These are phyloP conservation scores for Vitis labrusca DNA, from an alignment of 164 flowering plant genomes.

Conservation along the genomic window DNA sequence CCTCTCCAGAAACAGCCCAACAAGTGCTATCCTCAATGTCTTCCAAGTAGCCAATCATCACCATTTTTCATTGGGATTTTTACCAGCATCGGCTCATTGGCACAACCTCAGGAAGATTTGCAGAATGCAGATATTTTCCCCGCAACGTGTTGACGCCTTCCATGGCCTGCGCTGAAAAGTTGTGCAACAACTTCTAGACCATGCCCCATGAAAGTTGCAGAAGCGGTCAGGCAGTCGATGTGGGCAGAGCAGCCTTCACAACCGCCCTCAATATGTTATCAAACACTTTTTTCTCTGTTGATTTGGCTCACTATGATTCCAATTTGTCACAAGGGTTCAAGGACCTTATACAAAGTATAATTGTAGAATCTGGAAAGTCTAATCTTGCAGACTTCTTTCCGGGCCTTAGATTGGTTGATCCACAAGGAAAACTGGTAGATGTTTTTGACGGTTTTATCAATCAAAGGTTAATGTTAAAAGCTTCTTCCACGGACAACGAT, in stretches of 20 bases:
- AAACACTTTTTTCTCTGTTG: slow-evolving; percentile 32
- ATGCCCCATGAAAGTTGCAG: slow-evolving; percentile 8
- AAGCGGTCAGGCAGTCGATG: slow-evolving; percentile 12
- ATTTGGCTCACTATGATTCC: slow-evolving; percentile 18
- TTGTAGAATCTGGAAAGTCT: slow-evolving; percentile 21
- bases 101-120: slow-evolving; percentile 14
- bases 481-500: slow-evolving; percentile 7
- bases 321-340: slow-evolving; percentile 20
- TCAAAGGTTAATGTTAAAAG: slow-evolving; percentile 5
- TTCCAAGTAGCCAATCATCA: slow-evolving; percentile 17
- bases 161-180: slow-evolving; percentile 19
- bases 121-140: slow-evolving; percentile 21
- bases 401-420: slow-evolving; percentile 19
- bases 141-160: slow-evolving; percentile 19
- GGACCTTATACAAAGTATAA: slow-evolving; percentile 17
- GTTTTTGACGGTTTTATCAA: slow-evolving; percentile 20
- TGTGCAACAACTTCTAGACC: slow-evolving; percentile 25
- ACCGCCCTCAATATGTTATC: slow-evolving; percentile 28
- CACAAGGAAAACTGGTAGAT: slow-evolving; percentile 21
- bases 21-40: slow-evolving; percentile 16
- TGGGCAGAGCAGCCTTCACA: slow-evolving; percentile 22
- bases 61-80: slow-evolving; percentile 18
- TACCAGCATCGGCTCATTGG: slow-evolving; percentile 18
- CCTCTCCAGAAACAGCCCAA: slow-evolving; percentile 13
- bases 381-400: slow-evolving; percentile 33